Conservation (phyloP, 345 rosid species). For the Brassica carinata region DNA sequence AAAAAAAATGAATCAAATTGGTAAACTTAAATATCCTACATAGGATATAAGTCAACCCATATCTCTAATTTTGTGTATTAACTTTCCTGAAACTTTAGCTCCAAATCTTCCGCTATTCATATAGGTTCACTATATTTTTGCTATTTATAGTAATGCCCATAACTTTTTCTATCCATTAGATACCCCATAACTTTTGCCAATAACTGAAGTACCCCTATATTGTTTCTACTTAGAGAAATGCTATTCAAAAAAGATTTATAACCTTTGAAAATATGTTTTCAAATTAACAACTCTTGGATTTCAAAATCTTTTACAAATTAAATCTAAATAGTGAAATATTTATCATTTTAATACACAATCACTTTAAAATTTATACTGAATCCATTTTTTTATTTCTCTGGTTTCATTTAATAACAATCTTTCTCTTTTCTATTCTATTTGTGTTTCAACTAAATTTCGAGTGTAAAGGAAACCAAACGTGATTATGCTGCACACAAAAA, state of each 20-base stretch:
- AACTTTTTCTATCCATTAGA: no score
- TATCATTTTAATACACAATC: neutral
- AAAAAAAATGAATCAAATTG: no score
- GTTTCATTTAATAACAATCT: neutral
- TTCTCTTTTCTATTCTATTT: neutral
- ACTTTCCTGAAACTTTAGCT: neutral
- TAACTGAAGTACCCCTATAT: neutral
- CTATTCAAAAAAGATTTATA: no score
- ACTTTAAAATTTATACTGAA: neutral
- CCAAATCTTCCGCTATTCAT: neutral
- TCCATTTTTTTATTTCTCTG: neutral
- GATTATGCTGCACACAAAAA: conserved; percentile 3
- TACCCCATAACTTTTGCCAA: neutral
- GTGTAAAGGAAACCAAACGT: neutral
- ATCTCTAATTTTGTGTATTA: no score
- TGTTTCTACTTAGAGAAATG: neutral
- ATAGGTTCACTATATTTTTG: neutral
- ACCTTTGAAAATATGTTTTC: neutral
- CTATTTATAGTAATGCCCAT: no score
- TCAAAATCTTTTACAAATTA: neutral
- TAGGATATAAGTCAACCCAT: no score
- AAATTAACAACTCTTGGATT: neutral
- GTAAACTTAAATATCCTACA: no score
- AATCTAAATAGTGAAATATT: no score
- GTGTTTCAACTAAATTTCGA: neutral